These are phyloP conservation scores for Peniophora sp. DNA, from an alignment of 1,284 basidiomycete species.

Conservation along the genomic window DNA sequence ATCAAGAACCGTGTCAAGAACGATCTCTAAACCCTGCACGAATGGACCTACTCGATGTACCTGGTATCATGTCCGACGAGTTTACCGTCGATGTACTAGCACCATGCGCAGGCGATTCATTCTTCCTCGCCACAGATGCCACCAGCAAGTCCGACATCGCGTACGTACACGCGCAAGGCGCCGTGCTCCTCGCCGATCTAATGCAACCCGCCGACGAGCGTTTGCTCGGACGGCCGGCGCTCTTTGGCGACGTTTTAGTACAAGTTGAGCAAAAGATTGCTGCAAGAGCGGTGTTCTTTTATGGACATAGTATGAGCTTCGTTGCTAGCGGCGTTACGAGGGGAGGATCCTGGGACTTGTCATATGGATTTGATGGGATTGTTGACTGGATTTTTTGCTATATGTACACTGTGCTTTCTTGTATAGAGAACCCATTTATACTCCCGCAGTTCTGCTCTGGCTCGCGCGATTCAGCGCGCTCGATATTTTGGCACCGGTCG, in stretches of 20 bases:
- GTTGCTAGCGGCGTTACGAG: background rate
- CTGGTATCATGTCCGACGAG: background rate
- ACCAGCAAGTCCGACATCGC: background rate
- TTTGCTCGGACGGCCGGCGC: background rate
- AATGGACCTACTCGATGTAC: background rate
- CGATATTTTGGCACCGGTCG: too few species aligned
- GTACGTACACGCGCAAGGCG: background rate
- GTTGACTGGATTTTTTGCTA: too few species aligned
- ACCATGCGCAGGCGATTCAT: background rate
- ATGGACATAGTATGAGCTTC: background rate
- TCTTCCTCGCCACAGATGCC: constrained; percentile 1
- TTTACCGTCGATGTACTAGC: background rate
- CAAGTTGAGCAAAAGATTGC: constrained; percentile 1
- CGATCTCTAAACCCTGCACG: background rate
- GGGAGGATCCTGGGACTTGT: background rate
- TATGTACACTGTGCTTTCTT: too few species aligned
- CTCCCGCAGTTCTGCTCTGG: too few species aligned
- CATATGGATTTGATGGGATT: background rate
- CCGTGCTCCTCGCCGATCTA: background rate
- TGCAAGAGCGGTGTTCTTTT: background rate
- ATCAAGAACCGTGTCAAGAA: background rate
- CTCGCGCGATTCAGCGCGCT: too few species aligned
- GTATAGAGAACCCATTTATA: too few species aligned
- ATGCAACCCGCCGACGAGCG: background rate
- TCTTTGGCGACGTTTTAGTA: background rate